A percentile compares a stretch with the other conserved stretches of the same genome.
Conservation (phyloP, 176 grass and related monocot species). For the Tillandsia fasciculata region DNA sequence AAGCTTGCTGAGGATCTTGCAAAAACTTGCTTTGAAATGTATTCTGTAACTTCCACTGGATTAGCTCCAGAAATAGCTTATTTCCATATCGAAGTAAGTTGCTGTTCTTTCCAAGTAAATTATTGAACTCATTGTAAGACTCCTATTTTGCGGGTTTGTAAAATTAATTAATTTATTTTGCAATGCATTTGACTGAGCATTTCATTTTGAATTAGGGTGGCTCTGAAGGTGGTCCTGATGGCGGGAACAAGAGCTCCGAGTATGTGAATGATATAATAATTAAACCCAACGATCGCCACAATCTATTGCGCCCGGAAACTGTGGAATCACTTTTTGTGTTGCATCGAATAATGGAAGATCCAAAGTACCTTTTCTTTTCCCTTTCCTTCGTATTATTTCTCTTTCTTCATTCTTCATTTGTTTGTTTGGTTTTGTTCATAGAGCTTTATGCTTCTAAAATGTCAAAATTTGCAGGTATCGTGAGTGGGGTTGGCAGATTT, state of each 20-base stretch:
- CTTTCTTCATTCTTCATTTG: not conserved
- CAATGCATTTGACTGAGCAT: not conserved
- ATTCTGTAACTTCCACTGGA: slow-evolving; percentile 85
- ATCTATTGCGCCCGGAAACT: slow-evolving; percentile 93
- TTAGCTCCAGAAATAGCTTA: slow-evolving; percentile 97
- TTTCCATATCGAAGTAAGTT: slow-evolving; percentile 74
- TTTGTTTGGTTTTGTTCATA: not conserved
- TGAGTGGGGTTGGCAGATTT: slow-evolving; percentile 98
- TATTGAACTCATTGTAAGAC: not conserved
- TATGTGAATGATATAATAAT: slow-evolving; percentile 89
- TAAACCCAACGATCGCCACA: slow-evolving; percentile 79
- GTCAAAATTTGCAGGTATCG: slow-evolving; percentile 53
- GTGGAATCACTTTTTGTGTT: slow-evolving; percentile 33
- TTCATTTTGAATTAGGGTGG: slow-evolving; percentile 49
- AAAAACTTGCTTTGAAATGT: slow-evolving; percentile 96
- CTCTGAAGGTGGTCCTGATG: slow-evolving; percentile 56
- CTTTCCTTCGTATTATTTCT: not conserved
- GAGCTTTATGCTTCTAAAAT: too few species aligned
- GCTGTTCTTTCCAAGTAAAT: slow-evolving; percentile 1
- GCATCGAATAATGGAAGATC: slow-evolving; percentile 69
- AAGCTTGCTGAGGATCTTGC: slow-evolving; percentile 91
- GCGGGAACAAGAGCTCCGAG: slow-evolving; percentile 82
- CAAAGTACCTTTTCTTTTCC: slow-evolving; percentile 45
- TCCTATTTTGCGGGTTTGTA: not conserved
- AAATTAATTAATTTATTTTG: slow-evolving; percentile 48